Evolutionary conservation across 805 yeast species (phyloP).

Genomic region (Myxozyma lipomycoides): DNA sequence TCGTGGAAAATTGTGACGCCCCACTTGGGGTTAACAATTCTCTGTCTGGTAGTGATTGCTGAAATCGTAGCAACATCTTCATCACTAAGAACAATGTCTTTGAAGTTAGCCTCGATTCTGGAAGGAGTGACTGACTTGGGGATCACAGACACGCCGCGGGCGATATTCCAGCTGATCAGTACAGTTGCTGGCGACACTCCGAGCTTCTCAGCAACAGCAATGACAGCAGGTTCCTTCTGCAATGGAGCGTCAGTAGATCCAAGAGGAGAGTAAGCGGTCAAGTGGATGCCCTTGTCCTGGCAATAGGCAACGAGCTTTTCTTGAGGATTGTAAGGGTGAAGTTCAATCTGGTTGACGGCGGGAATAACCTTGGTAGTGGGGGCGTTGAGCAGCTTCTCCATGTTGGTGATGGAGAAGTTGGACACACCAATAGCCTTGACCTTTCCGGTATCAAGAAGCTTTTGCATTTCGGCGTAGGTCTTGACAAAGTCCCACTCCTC

Average conservation of each 20-base stretch:
- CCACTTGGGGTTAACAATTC: slow-evolving; percentile 26
- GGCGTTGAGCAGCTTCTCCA: slow-evolving; percentile 21
- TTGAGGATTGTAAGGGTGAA: slow-evolving; percentile 72
- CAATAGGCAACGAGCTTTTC: slow-evolving; percentile 53
- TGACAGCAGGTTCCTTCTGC: slow-evolving; percentile 47
- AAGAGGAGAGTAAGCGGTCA: slow-evolving; percentile 78
- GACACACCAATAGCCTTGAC: slow-evolving; percentile 73
- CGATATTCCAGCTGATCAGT: slow-evolving; percentile 53
- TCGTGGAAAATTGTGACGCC: slow-evolving; percentile 26
- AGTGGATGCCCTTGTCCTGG: slow-evolving; percentile 49
- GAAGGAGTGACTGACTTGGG: slow-evolving; percentile 70
- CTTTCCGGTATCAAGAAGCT: slow-evolving; percentile 49
- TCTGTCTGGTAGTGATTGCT: slow-evolving; percentile 20
- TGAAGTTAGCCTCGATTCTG: slow-evolving; percentile 49
- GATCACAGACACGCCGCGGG: slow-evolving; percentile 56
- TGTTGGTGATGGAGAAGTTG: slow-evolving; percentile 49
- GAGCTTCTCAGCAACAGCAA: slow-evolving; percentile 55
- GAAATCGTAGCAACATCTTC: slow-evolving; percentile 43
- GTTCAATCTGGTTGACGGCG: slow-evolving; percentile 70
- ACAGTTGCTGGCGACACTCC: slow-evolving; percentile 50
- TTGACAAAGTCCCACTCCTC: slow-evolving; percentile 45
- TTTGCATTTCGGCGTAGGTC: slow-evolving; percentile 64
- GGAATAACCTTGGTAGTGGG: slow-evolving; percentile 50
- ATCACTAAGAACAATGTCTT: slow-evolving; percentile 40
- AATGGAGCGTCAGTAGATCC: slow-evolving; percentile 44